Evolutionary conservation across 768 basidiomycete genomes (phyloP), one percentile per base, ranked within the genome.

Genomic region (Trametes coccinea): DNA sequence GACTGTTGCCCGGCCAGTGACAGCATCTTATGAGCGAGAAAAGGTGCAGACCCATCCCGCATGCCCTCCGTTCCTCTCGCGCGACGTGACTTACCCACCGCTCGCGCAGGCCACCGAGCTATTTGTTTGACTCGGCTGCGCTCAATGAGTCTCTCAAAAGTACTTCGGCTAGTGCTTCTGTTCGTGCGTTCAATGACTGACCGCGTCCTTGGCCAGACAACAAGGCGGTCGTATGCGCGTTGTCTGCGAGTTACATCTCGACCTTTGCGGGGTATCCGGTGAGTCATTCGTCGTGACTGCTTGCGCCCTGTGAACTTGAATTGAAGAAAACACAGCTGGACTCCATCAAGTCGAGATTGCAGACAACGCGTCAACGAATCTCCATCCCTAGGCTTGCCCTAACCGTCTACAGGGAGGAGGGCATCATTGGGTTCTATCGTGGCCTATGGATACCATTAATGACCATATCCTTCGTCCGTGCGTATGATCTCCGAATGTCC

Each of bases 381-480:
- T 84, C 90, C 7, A 86, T 96, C 56, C 85, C 86, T 30, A 82
- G 79, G 69, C 83, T 92, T 64, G 86, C 92, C 59, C 76, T 79
- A 30, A 76, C 87, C 66, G 87, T 94, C 30, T 92, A 91, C 74
- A 83, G 83, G 33, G 92, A 94, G 69, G 90, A 94, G 76, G 89
- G 93, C n/a, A 75, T 93, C 37, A 82, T 82, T 66, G 95, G 96
- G 56, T 98, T 94, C 76, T 96, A 92, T 74, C 83, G 94, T 59
- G 93, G 93, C 59, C 71, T 95, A 53, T 92, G 91, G 86, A 91
- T 98, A 67, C 95, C 96, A 49, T 84, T 98, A 57, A 81, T 94
- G 75, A 96, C 95, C 8, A 98, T 98, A 68, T 94, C 95, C 5
- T 93, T 96, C 73, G 95, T 98, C 74, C 93, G 96, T 88, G 73